Evolutionary conservation across 306 rosid species (phyloP), one percentile per base, ranked within the genome.

Genomic region (Elaeagnus macrophylla): DNA sequence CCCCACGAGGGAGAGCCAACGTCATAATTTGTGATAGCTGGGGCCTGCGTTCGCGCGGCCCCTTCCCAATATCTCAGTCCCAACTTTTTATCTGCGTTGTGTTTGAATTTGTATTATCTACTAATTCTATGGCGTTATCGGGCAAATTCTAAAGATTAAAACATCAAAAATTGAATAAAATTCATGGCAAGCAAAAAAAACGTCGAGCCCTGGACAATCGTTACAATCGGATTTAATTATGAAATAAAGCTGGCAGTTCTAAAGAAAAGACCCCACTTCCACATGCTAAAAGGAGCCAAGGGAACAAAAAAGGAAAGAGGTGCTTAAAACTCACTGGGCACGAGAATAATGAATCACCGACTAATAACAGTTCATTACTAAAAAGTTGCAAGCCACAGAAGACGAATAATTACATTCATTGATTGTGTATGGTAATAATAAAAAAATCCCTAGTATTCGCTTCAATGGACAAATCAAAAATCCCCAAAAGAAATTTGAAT

Each of bases 31-130:
- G 80, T 80, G 75, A 25, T 3, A 66, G 62, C 7, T 63, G 86
- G 90, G 90, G 72, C 78, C 63, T 72, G 87, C 85, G 87, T 82
- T 1, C 83, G 95, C 83, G 90, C 87, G 72, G 83, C 80, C 71
- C 79, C 77, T 71, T 5, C 19, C 58, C 32, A 67, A 6, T 1
- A 5, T 6, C 3, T 12, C 12, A 37, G n/a, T 6, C 0, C 14
- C 7, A 10, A 3, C 1, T 39, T 39, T 39, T 39, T 1, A 39
- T 6, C 7, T 39, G 43, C 43, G 10, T 39, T 40, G 44, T 12
- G 11, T 40, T 40, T 40, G n/a, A n/a, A n/a, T n/a, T n/a, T n/a
- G n/a, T n/a, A n/a, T n/a, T n/a, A n/a, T n/a, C n/a, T n/a, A n/a
- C n/a, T n/a, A n/a, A n/a, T n/a, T n/a, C n/a, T n/a, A n/a, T n/a